Percentiles rank a stretch among this genome's conserved stretches.
These are phyloP conservation scores for Clathrus columnatus DNA, from an alignment of 768 basidiomycete species.

Conservation along the genomic window DNA sequence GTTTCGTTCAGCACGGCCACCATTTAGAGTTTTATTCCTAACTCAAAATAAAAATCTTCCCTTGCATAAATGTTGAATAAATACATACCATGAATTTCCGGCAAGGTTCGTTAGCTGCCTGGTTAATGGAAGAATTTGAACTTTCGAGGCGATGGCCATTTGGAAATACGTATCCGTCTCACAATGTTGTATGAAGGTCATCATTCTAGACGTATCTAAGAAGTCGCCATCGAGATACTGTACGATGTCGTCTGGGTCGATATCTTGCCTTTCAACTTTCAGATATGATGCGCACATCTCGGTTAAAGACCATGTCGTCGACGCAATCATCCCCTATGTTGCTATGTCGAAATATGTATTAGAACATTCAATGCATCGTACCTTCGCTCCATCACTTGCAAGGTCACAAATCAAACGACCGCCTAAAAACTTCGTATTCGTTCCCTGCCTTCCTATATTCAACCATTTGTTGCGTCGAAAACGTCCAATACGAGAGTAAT, in stretches of 20 bases:
- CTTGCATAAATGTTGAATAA: background rate
- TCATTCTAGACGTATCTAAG: slow-evolving; percentile 61
- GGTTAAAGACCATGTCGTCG: slow-evolving; percentile 95
- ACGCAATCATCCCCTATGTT: slow-evolving; percentile 84
- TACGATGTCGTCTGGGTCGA: slow-evolving; percentile 92
- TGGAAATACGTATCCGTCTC: slow-evolving; percentile 95
- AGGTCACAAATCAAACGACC: slow-evolving; percentile 89
- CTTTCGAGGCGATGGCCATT: slow-evolving; percentile 92
- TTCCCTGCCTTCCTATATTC: slow-evolving; percentile 68
- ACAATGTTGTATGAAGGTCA: slow-evolving; percentile 88
- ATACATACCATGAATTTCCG: slow-evolving; percentile 85
- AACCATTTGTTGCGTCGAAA: slow-evolving; percentile 82
- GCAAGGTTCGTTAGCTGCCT: slow-evolving; percentile 91
- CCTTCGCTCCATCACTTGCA: slow-evolving; percentile 90
- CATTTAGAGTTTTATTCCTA: slow-evolving; percentile 96
- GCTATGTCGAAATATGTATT: background rate
- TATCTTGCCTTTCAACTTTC: slow-evolving; percentile 79
- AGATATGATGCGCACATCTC: slow-evolving; percentile 95
- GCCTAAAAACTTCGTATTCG: slow-evolving; percentile 73
- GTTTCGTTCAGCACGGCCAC: slow-evolving; percentile 96
- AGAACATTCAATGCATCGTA: slow-evolving; percentile 23
- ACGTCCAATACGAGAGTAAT: slow-evolving; percentile 90
- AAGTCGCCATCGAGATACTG: slow-evolving; percentile 81
- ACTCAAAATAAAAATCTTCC: background rate
- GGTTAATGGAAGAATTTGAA: slow-evolving; percentile 88